Conservation (phyloP, 495 filamentous ascomycete species). For the Talaromyces stipitatus region DNA sequence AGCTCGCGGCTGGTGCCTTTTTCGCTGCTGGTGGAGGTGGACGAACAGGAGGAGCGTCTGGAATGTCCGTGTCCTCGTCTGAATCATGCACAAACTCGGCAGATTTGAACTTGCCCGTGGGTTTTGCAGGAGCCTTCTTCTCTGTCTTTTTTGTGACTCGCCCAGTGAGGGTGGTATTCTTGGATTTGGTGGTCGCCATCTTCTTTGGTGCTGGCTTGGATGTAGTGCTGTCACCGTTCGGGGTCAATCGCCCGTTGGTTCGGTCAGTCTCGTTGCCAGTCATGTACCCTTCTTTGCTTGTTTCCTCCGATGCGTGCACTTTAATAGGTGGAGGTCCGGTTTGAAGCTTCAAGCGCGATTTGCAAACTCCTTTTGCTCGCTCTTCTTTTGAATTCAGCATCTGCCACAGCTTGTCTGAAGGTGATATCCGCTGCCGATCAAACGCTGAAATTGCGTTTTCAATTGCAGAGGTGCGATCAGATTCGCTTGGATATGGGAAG, state of each 20-base stretch:
- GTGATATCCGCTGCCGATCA: constrained; percentile 68
- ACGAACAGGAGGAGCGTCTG: constrained; percentile 34
- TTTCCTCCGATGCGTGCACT: constrained; percentile 47
- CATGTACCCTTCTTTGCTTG: constrained; percentile 21
- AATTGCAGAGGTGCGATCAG: constrained; percentile 71
- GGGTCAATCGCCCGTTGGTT: constrained; percentile 31
- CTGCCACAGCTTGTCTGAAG: constrained; percentile 73
- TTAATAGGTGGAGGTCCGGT: constrained; percentile 49
- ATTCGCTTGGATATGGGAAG: constrained; percentile 58
- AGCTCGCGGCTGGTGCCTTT: constrained; percentile 22
- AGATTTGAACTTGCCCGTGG: constrained; percentile 53
- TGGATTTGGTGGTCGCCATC: constrained; percentile 50
- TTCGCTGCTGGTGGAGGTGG: constrained; percentile 19
- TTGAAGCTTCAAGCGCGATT: constrained; percentile 64
- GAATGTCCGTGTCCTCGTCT: constrained; percentile 56
- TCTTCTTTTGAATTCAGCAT: constrained; percentile 65
- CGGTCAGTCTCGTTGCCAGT: constrained; percentile 50
- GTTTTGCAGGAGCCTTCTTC: constrained; percentile 40
- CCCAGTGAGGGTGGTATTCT: constrained; percentile 37
- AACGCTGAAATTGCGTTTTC: constrained; percentile 76
- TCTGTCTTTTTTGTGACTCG: constrained; percentile 45
- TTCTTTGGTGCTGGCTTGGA: constrained; percentile 56
- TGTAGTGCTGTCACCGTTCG: constrained; percentile 36
- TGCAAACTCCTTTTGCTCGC: constrained; percentile 68
- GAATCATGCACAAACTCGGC: constrained; percentile 71